A percentile compares a stretch with the other conserved stretches of the same genome.
Evolutionary conservation across 164 flowering plant species (phyloP).

Genomic region (Vitis rotundifolia): DNA sequence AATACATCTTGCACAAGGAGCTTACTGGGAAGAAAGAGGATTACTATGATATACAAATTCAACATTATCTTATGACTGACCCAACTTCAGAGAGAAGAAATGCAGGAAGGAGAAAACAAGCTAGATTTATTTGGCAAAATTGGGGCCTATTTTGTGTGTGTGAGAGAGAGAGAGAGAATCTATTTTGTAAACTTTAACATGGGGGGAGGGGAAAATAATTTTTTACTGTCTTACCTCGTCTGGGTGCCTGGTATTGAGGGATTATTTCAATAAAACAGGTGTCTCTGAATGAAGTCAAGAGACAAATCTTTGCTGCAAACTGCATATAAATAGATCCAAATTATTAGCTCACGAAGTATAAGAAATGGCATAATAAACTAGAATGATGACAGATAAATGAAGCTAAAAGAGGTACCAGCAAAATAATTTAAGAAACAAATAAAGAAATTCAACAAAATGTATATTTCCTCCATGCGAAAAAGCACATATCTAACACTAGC

Average conservation of each 20-base stretch:
- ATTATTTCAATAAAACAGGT: constrained; percentile 86
- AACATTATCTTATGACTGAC: neutral
- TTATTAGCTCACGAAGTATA: neutral
- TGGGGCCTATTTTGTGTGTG: neutral
- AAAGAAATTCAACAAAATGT: too few species aligned
- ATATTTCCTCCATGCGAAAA: neutral
- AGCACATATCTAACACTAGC: neutral
- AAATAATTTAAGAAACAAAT: too few species aligned
- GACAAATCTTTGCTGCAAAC: constrained; percentile 95
- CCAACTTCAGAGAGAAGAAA: neutral
- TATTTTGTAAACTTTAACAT: neutral
- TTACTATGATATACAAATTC: neutral
- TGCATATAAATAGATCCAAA: constrained; percentile 31
- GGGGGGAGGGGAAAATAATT: neutral
- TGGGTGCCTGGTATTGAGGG: constrained; percentile 66
- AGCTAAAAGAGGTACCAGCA: neutral
- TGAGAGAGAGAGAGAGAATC: neutral
- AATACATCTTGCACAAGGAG: neutral
- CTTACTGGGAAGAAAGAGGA: neutral
- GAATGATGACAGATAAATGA: neutral
- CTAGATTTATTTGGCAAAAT: neutral
- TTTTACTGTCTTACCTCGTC: constrained; percentile 53
- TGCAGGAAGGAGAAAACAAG: neutral
- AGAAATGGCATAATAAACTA: neutral
- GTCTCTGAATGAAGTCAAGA: constrained; percentile 87